Percentiles rank a stretch among this genome's conserved stretches.
Evolutionary conservation across 768 basidiomycete species (phyloP).

Genomic region (Pleurotus salmoneostramineus): DNA sequence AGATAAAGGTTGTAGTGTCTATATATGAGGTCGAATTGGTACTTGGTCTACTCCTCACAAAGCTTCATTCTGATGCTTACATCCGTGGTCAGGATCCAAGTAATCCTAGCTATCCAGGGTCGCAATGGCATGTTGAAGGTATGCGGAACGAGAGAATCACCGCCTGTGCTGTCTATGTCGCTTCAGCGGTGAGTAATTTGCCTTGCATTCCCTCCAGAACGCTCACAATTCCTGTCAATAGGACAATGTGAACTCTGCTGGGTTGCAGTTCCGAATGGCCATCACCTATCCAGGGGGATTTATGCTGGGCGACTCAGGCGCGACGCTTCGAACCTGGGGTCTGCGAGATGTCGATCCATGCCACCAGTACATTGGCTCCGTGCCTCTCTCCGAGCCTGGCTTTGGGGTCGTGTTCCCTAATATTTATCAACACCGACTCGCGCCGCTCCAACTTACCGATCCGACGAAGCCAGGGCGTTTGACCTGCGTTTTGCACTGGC

Average conservation of each 20-base stretch:
- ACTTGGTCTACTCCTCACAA: constrained; percentile 14
- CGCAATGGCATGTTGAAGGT: constrained; percentile 48
- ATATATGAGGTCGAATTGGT: constrained; percentile 39
- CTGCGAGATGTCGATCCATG: constrained; percentile 40
- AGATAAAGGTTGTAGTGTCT: constrained; percentile 38
- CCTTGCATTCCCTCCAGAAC: not conserved
- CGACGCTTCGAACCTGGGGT: constrained; percentile 47
- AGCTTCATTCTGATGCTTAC: constrained; percentile 8
- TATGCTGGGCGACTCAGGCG: constrained; percentile 39
- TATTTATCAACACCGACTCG: constrained; percentile 46
- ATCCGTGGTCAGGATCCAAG: constrained; percentile 23
- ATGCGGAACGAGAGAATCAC: constrained; percentile 50
- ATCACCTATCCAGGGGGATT: constrained; percentile 42
- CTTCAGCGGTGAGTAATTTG: constrained; percentile 29
- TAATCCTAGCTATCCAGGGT: constrained; percentile 25
- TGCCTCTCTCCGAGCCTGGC: constrained; percentile 26
- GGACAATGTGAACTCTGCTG: constrained; percentile 37
- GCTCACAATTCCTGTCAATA: constrained; percentile 13
- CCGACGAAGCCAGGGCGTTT: constrained; percentile 35
- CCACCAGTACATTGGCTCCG: constrained; percentile 42
- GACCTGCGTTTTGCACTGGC: constrained; percentile 39
- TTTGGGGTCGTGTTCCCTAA: constrained; percentile 50
- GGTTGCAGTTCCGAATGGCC: constrained; percentile 47
- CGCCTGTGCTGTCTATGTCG: constrained; percentile 39
- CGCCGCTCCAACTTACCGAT: constrained; percentile 36